phyloP scores from a whole-genome alignment of 129 eudicot genomes.

The Chrysanthemum makinoi region DNA sequence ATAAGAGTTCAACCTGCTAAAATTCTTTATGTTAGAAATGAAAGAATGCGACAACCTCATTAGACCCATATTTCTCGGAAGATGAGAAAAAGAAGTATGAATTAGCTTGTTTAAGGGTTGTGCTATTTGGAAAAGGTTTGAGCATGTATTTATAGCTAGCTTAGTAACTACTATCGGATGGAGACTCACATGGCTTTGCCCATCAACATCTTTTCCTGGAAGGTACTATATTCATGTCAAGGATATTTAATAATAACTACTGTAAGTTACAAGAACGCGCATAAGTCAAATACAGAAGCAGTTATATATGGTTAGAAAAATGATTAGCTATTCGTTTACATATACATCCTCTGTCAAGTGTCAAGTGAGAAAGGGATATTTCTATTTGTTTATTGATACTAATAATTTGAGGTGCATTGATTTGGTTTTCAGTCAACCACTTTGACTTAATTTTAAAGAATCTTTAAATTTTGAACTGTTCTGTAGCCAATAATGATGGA shows the following conservation, averaged over 20 bases:
- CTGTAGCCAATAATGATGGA: too few species aligned
- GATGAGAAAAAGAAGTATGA: neutral
- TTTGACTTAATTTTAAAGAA: too few species aligned
- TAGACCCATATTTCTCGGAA: slow-evolving; percentile 10
- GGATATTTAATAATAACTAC: neutral
- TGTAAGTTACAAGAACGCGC: slow-evolving; percentile 2
- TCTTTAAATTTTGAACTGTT: too few species aligned
- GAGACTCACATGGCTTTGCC: slow-evolving; percentile 13
- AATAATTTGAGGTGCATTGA: too few species aligned
- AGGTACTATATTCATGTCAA: slow-evolving; percentile 11
- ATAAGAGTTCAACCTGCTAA: slow-evolving; percentile 12
- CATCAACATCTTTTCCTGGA: slow-evolving; percentile 22
- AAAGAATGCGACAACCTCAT: neutral
- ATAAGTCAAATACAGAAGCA: neutral
- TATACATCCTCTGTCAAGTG: slow-evolving; percentile 17
- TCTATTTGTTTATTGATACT: too few species aligned
- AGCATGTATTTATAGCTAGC: slow-evolving; percentile 16
- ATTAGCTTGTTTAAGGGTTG: too few species aligned
- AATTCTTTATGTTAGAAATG: slow-evolving; percentile 12
- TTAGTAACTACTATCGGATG: neutral
- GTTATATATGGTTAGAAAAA: slow-evolving; percentile 9
- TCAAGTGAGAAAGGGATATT: too few species aligned
- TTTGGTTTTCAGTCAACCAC: too few species aligned
- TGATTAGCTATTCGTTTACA: slow-evolving; percentile 5
- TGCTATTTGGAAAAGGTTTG: neutral